A percentile compares a stretch with the other conserved stretches of the same genome.
Evolutionary conservation across 768 basidiomycete species (phyloP).

Genomic region (Boletus barrowsii): DNA sequence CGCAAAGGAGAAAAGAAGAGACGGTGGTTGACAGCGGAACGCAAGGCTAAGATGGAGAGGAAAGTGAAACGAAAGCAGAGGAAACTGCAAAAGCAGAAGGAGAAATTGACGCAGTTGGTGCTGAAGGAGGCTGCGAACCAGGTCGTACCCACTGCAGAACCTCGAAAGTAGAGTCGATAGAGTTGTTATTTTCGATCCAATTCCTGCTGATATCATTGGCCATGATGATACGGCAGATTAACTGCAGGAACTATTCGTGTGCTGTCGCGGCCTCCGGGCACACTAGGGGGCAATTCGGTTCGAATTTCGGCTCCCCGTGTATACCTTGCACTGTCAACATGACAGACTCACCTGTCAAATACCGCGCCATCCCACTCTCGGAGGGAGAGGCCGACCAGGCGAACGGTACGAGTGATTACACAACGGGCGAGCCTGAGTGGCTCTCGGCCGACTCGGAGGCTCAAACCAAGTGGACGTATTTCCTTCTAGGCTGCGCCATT

Average conservation of each 20-base stretch:
- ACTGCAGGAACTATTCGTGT: no score
- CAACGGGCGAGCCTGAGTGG: constrained; percentile 24
- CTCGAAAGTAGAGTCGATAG: constrained; percentile 10
- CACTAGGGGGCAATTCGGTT: no score
- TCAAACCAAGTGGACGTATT: constrained; percentile 61
- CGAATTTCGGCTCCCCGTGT: background rate
- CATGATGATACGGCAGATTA: no score
- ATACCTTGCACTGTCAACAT: constrained; percentile 4
- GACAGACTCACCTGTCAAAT: constrained; percentile 10
- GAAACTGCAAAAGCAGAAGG: constrained; percentile 46
- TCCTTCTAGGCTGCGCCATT: constrained; percentile 73
- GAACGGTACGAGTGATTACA: constrained; percentile 1
- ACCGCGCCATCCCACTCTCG: constrained; percentile 21
- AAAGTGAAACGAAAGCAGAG: constrained; percentile 40
- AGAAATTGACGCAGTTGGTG: constrained; percentile 51
- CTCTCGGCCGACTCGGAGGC: constrained; percentile 29
- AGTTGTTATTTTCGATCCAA: background rate
- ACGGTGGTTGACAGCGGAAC: constrained; percentile 41
- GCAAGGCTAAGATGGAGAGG: constrained; percentile 36
- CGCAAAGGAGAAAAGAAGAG: constrained; percentile 59
- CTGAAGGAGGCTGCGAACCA: constrained; percentile 59
- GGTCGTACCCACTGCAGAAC: constrained; percentile 40
- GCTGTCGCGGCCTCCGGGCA: no score
- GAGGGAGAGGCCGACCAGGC: constrained; percentile 11
- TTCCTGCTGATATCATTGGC: no score